Evolutionary conservation across 768 basidiomycete genomes (phyloP).

Genomic region (Psilocybe tampanensis): DNA sequence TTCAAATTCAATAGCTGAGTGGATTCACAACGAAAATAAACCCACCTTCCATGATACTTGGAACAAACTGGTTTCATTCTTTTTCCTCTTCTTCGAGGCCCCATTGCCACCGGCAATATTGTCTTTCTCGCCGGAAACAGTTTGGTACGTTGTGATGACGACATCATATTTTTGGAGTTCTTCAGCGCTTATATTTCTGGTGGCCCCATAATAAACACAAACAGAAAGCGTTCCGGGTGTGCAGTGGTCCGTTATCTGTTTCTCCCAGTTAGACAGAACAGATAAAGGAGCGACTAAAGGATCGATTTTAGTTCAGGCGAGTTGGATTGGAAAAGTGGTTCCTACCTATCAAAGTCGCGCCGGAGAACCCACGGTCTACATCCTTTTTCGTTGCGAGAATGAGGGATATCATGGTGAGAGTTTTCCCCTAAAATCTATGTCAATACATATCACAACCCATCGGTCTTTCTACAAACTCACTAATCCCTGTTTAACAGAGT

Average conservation of each 20-base stretch:
- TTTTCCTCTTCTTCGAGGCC: constrained; percentile 63
- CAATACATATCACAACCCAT: background rate
- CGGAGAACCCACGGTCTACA: constrained; percentile 53
- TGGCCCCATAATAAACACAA: constrained; percentile 74
- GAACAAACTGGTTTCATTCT: constrained; percentile 58
- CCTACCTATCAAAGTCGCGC: constrained; percentile 80
- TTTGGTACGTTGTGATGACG: constrained; percentile 85
- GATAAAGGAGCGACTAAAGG: constrained; percentile 76
- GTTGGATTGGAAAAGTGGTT: background rate
- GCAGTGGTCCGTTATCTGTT: constrained; percentile 79
- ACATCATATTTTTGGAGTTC: constrained; percentile 72
- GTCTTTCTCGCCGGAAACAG: constrained; percentile 59
- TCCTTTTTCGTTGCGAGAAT: constrained; percentile 79
- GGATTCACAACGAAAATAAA: background rate
- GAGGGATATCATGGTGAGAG: constrained; percentile 84
- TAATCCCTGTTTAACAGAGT: constrained; percentile 37
- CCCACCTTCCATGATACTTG: constrained; percentile 80
- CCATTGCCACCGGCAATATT: constrained; percentile 30
- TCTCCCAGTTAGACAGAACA: constrained; percentile 87
- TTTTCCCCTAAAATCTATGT: constrained; percentile 70
- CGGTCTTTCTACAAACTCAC: constrained; percentile 25
- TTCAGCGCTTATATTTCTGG: constrained; percentile 57
- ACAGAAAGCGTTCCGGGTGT: constrained; percentile 48
- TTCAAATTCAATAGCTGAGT: background rate
- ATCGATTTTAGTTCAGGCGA: background rate